Evolutionary conservation across 2,329 filamentous ascomycete genomes (phyloP).

Genomic region (Ambrosiella beaveri): DNA sequence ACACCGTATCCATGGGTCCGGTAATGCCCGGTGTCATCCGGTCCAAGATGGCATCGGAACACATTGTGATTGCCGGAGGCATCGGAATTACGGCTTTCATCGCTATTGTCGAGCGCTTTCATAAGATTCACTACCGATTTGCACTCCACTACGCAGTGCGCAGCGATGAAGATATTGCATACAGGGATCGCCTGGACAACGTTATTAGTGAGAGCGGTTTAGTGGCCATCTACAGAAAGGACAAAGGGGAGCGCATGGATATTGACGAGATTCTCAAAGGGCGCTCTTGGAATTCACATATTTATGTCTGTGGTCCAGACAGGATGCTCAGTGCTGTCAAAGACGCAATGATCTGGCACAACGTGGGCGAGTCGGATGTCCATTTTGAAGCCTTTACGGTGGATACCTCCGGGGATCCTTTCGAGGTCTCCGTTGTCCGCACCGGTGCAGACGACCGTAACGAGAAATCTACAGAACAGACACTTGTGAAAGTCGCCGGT

Average conservation of each 20-base stretch:
- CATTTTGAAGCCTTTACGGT: conserved; percentile 43
- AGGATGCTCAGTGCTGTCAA: conserved; percentile 37
- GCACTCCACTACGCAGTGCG: conserved; percentile 43
- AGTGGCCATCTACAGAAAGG: conserved; percentile 35
- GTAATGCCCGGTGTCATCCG: conserved; percentile 34
- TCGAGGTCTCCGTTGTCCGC: conserved; percentile 36
- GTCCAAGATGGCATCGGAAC: conserved; percentile 31
- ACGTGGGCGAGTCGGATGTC: conserved; percentile 32
- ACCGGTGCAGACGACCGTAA: conserved; percentile 4
- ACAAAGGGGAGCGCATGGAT: conserved; percentile 34
- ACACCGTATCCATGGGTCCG: conserved; percentile 33
- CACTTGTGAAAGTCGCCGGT: conserved; percentile 27
- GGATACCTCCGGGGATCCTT: conserved; percentile 38
- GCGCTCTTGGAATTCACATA: conserved; percentile 34
- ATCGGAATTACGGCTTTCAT: conserved; percentile 52
- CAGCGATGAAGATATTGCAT: conserved; percentile 34
- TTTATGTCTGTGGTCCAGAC: conserved; percentile 44
- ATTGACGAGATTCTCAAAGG: conserved; percentile 27
- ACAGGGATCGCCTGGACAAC: conserved; percentile 27
- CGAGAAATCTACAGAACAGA: conserved; percentile 16
- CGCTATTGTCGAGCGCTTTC: conserved; percentile 26
- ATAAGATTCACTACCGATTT: conserved; percentile 30
- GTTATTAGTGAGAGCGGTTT: conserved; percentile 16
- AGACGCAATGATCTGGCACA: conserved; percentile 23
- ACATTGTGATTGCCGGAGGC: conserved; percentile 46